Conservation (phyloP, 768 basidiomycete species). For the Kwoniella europaea region DNA sequence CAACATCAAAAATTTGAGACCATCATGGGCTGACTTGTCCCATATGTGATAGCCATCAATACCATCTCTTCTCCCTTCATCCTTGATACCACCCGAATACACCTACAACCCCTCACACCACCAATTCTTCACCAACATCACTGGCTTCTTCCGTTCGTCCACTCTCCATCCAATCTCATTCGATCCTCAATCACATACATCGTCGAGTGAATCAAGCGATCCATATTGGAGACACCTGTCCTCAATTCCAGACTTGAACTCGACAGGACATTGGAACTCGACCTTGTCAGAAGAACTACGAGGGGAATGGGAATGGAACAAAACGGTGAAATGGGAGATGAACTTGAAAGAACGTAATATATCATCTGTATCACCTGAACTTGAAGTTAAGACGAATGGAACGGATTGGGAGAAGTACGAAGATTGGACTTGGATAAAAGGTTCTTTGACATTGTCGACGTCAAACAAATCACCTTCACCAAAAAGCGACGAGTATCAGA, state of each 20-base stretch:
- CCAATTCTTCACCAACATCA: slow-evolving; percentile 49
- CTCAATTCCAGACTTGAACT: slow-evolving; percentile 15
- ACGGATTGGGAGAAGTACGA: slow-evolving; percentile 17
- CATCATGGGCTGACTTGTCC: no score
- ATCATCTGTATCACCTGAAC: slow-evolving; percentile 9
- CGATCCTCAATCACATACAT: slow-evolving; percentile 5
- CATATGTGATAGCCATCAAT: no score
- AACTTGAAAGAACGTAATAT: slow-evolving; percentile 46
- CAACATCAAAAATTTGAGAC: no score
- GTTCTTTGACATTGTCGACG: slow-evolving; percentile 31
- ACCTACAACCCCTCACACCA: slow-evolving; percentile 17
- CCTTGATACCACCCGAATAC: slow-evolving; percentile 40
- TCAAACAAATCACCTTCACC: background rate
- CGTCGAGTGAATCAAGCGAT: slow-evolving; percentile 19
- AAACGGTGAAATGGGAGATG: slow-evolving; percentile 41
- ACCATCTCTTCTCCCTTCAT: slow-evolving; percentile 29
- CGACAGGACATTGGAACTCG: slow-evolving; percentile 38
- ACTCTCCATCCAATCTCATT: slow-evolving; percentile 31
- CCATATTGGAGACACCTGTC: slow-evolving; percentile 26
- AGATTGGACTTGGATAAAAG: slow-evolving; percentile 54
- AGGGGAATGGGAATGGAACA: slow-evolving; percentile 47
- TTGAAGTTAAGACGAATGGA: background rate
- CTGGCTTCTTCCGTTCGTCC: slow-evolving; percentile 54
- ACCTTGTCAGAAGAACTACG: slow-evolving; percentile 38
- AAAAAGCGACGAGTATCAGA: background rate